Conservation (phyloP, 2,329 filamentous ascomycete genomes). For the Fusarium algeriense region DNA sequence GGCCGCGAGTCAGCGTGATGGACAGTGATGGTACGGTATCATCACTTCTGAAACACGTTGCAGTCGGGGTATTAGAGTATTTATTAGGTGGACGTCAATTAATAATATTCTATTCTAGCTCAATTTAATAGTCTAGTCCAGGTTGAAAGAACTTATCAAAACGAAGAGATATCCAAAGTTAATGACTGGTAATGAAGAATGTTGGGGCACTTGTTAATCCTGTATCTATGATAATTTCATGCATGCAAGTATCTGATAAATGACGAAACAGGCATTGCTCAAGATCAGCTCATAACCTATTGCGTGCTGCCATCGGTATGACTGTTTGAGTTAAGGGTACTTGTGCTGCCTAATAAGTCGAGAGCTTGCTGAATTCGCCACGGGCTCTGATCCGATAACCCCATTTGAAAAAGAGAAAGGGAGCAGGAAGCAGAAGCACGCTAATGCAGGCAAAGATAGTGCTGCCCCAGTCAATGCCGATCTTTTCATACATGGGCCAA, state of each 20-base stretch:
- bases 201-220: not conserved
- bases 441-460: constrained; percentile 5
- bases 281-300: not conserved
- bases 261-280: not conserved
- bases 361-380: constrained; percentile 1
- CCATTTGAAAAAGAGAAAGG: constrained; percentile 6
- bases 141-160: fast-evolving
- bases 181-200: not conserved
- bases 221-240: not conserved
- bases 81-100: not conserved
- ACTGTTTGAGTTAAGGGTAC: not conserved
- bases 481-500: constrained; percentile 4
- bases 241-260: not conserved
- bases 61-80: too few relatives aligned
- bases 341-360: not conserved
- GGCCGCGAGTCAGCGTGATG: not conserved
- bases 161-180: fast-evolving
- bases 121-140: not conserved
- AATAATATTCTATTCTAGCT: not conserved
- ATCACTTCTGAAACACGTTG: not conserved
- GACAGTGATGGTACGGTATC: not conserved
- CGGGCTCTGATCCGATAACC: not conserved
- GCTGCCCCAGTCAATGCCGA: constrained; percentile 6
- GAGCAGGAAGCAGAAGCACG: not conserved
- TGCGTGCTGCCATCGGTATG: not conserved